A percentile compares a stretch with the other conserved stretches of the same genome.
Conservation (phyloP, 2,329 filamentous ascomycete species). For the Lachnellula occidentalis region DNA sequence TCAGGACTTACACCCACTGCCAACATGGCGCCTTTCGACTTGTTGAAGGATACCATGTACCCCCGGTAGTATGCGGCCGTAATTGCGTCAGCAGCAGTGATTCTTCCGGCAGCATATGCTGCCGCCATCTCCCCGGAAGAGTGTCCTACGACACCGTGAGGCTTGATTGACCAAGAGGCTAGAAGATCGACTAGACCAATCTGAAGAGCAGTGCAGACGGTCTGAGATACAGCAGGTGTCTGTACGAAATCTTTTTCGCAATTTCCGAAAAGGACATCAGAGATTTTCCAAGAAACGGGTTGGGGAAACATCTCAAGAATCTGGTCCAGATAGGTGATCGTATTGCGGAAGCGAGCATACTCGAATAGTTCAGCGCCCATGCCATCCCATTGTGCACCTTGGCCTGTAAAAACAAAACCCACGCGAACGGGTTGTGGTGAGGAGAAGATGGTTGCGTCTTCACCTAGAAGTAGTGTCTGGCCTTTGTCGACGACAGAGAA, state of each 20-base stretch:
- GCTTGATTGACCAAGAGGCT: constrained; percentile 34
- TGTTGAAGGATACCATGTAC: not conserved
- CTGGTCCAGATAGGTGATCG: not conserved
- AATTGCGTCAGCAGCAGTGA: constrained; percentile 29
- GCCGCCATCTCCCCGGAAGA: constrained; percentile 43
- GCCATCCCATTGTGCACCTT: not conserved
- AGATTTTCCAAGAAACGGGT: not conserved
- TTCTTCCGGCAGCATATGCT: constrained; percentile 35
- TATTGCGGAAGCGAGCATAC: not conserved
- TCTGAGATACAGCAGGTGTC: constrained; percentile 30
- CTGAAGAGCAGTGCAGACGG: constrained; percentile 42
- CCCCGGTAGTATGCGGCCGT: constrained; percentile 25
- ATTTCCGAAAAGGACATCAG: not conserved
- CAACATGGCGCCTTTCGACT: constrained; percentile 8
- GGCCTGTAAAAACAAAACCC: not conserved
- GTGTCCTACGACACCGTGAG: constrained; percentile 37
- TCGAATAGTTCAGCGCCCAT: constrained; percentile 1
- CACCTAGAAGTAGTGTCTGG: not conserved
- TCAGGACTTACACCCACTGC: constrained; percentile 8
- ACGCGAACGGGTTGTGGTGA: not conserved
- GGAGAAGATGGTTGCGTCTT: not conserved
- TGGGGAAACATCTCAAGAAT: not conserved
- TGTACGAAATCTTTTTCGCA: constrained; percentile 31
- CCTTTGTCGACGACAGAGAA: not conserved
- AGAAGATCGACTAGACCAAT: constrained; percentile 39